These are phyloP conservation scores for Mucor lusitanicus DNA, from an alignment of 371 early-diverging fungal genomes.

Conservation along the genomic window DNA sequence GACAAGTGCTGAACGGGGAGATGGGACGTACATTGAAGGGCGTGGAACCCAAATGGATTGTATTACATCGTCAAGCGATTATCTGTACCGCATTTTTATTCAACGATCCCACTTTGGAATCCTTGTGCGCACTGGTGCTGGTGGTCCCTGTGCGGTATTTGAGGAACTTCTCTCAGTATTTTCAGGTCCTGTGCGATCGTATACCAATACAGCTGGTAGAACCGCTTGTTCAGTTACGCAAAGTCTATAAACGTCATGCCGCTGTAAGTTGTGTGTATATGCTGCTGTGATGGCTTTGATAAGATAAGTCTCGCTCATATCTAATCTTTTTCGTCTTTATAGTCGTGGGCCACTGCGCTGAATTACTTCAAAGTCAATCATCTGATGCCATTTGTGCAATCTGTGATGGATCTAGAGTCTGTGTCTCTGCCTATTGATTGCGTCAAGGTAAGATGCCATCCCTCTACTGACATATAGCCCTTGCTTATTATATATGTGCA, in stretches of 20 bases:
- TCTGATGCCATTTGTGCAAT: slow-evolving; percentile 57
- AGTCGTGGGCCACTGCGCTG: slow-evolving; percentile 47
- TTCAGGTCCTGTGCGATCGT: slow-evolving; percentile 51
- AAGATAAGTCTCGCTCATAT: background rate
- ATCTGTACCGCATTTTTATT: slow-evolving; percentile 48
- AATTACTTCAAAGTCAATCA: slow-evolving; percentile 50
- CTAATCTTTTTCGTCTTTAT: slow-evolving; percentile 4
- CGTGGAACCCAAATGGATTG: slow-evolving; percentile 60
- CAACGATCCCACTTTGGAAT: slow-evolving; percentile 26
- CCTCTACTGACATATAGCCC: too few species aligned
- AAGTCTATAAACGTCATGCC: slow-evolving; percentile 22
- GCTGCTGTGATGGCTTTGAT: background rate
- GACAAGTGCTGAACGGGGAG: slow-evolving; percentile 65
- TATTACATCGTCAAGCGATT: slow-evolving; percentile 49
- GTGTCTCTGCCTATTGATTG: slow-evolving; percentile 60
- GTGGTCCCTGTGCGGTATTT: slow-evolving; percentile 58
- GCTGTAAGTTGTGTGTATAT: slow-evolving; percentile 20
- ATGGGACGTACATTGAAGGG: slow-evolving; percentile 40
- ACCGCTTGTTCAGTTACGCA: slow-evolving; percentile 38
- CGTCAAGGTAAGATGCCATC: slow-evolving; percentile 38
- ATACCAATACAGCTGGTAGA: slow-evolving; percentile 53
- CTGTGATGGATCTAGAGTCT: slow-evolving; percentile 62
- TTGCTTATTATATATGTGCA: too few species aligned
- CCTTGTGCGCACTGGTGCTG: slow-evolving; percentile 50
- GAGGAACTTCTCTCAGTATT: slow-evolving; percentile 57